phyloP scores from a whole-genome alignment of 2,329 filamentous ascomycete genomes.

The Zopfia rhizophila region DNA sequence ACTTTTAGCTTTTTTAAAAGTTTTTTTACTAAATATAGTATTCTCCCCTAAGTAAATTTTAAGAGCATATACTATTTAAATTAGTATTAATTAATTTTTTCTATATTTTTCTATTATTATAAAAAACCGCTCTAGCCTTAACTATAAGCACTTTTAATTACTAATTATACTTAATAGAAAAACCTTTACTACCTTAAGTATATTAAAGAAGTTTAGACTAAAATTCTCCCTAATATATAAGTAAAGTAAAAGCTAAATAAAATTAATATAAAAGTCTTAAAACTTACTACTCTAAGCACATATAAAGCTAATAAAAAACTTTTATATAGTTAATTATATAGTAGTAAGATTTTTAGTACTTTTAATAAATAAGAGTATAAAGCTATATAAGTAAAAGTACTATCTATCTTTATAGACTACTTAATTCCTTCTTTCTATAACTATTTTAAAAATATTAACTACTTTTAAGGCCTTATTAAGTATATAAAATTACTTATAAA shows the following conservation, averaged over 20 bases:
- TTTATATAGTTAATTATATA: slow-evolving; percentile 16
- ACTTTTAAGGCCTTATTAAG: slow-evolving; percentile 5
- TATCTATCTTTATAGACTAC: slow-evolving; percentile 10
- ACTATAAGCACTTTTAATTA: slow-evolving; percentile 19
- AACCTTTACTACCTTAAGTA: slow-evolving; percentile 50
- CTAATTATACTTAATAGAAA: slow-evolving; percentile 22
- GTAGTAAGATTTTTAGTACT: slow-evolving; percentile 15
- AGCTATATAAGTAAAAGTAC: slow-evolving; percentile 13
- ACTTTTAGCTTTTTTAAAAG: no score
- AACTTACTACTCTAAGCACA: slow-evolving; percentile 13
- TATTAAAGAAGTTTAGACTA: slow-evolving; percentile 45
- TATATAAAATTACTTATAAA: slow-evolving; percentile 14
- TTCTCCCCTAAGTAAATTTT: no score
- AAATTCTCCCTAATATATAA: slow-evolving; percentile 39
- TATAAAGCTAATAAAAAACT: slow-evolving; percentile 12
- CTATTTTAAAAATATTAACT: slow-evolving; percentile 17
- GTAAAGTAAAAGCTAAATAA: slow-evolving; percentile 37
- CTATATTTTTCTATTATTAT: no score
- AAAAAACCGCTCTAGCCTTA: no score
- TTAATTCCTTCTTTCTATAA: slow-evolving; percentile 16
- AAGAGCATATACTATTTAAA: no score
- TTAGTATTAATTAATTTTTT: no score
- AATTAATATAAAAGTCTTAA: slow-evolving; percentile 12
- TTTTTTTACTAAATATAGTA: no score
- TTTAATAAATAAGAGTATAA: slow-evolving; percentile 14